Percentiles rank a stretch among this genome's conserved stretches.
phyloP scores from a whole-genome alignment of 345 rosid species.

The Trapa bicornis region DNA sequence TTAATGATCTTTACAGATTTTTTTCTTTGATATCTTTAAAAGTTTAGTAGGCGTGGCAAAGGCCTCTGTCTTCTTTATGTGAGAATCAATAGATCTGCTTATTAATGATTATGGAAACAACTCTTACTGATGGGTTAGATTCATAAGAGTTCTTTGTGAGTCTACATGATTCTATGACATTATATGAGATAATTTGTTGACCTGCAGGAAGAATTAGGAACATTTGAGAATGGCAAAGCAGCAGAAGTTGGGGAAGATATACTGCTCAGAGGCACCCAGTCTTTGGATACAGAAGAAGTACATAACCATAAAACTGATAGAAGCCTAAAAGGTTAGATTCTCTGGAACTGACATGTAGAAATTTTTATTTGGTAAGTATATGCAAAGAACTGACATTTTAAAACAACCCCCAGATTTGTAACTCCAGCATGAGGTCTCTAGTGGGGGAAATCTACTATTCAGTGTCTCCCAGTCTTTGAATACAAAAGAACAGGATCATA shows the following conservation, averaged over 20 bases:
- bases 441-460: slow-evolving; percentile 12
- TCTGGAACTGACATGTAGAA: background rate
- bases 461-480: slow-evolving; percentile 11
- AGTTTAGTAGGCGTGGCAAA: background rate
- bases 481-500: slow-evolving; percentile 13
- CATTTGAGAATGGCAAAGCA: slow-evolving; percentile 14
- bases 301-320: slow-evolving; percentile 14
- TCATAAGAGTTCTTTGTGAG: background rate
- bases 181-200: background rate
- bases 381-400: background rate
- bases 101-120: background rate
- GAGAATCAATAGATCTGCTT: background rate
- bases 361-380: background rate
- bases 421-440: background rate
- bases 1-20: background rate
- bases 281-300: slow-evolving; percentile 16
- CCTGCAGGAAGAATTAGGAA: slow-evolving; percentile 26
- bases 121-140: background rate
- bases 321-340: slow-evolving; percentile 8
- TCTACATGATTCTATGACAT: background rate
- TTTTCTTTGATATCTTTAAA: background rate
- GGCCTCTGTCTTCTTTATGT: background rate
- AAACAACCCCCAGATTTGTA: background rate
- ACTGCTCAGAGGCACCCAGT: slow-evolving; percentile 9
- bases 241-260: slow-evolving; percentile 16